Evolutionary conservation across 495 filamentous ascomycete genomes (phyloP), one percentile per base, ranked within the genome.

Genomic region (Penicillium lividum): DNA sequence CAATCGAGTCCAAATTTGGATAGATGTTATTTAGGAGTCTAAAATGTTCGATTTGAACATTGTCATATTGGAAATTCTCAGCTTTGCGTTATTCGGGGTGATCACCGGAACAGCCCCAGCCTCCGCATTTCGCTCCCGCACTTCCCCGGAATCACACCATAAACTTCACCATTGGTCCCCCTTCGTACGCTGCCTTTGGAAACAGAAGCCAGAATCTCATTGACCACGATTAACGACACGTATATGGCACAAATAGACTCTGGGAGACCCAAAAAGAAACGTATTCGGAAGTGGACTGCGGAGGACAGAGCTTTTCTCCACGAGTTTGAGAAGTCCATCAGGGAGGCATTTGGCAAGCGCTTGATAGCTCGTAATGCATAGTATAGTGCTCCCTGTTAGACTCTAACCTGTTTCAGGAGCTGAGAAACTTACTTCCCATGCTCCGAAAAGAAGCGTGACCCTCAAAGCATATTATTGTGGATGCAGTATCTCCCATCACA

Each of bases 401-500:
- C 30, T 27, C 18, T 18, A 40, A 13, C 51, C 11, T 4, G 11
- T 22, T 10, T 53, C 8, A 64, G 61, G 57, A 64, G 33, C 18
- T 64, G 44, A 52, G 54, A 10, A 53, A 38, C 16, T 28, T 64
- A 34, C 36, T 64, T 9, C 61, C 61, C n/a, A 54, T 27, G 29
- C 54, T 64, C 9, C 57, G 54, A 28, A 16, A 29, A 11, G 61
- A 64, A 43, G 28, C 29, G 8, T 57, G 61, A 13, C 61, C 54
- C 16, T 64, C 61, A 4, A 64, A 64, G 49, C 57, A 64, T 36
- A 56, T 57, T 30, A 64, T 64, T 38, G 53, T 64, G 28, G 57
- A 64, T 29, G 57, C 57, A 64, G 61, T 38, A 64, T 64, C 22
- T 25, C 61, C 11, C 54, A 64, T 18, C 61, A 64, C 30, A 51